Percentiles rank a stretch among this genome's conserved stretches.
Evolutionary conservation across 148 eudicot genomes (phyloP).

Genomic region (Diospyros lotus): DNA sequence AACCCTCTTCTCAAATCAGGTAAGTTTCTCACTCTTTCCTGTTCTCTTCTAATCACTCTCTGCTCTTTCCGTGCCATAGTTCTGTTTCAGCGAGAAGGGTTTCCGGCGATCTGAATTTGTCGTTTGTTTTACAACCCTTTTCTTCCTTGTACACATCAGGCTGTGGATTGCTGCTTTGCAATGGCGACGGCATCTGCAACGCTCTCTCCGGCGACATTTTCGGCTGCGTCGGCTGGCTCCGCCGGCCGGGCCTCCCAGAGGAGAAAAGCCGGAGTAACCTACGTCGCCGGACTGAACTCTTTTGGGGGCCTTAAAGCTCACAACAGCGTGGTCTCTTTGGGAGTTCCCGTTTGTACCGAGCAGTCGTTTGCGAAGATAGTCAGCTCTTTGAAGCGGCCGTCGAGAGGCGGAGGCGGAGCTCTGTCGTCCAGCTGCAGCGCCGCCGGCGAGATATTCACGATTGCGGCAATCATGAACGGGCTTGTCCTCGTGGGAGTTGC

Average conservation of each 20-base stretch:
- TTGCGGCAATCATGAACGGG: constrained; percentile 51
- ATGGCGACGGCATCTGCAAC: constrained; percentile 41
- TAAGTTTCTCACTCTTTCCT: no score
- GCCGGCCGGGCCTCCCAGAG: constrained; percentile 16
- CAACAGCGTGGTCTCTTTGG: constrained; percentile 25
- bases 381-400: constrained; percentile 20
- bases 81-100: no score
- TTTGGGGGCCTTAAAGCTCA: constrained; percentile 40
- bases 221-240: constrained; percentile 13
- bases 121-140: no score
- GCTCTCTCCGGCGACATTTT: constrained; percentile 13
- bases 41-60: no score
- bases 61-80: no score
- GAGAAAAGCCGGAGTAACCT: constrained; percentile 15
- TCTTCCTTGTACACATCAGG: no score
- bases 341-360: constrained; percentile 29
- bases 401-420: constrained; percentile 26
- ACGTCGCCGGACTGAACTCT: constrained; percentile 28
- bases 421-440: constrained; percentile 37
- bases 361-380: constrained; percentile 37
- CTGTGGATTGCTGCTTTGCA: background rate
- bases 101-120: no score
- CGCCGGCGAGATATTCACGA: constrained; percentile 50
- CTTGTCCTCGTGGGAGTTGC: constrained; percentile 52
- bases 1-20: no score